Evolutionary conservation across 202 grass and related monocot species (phyloP), one percentile per base, ranked within the genome.

Genomic region (Carex arenaria): DNA sequence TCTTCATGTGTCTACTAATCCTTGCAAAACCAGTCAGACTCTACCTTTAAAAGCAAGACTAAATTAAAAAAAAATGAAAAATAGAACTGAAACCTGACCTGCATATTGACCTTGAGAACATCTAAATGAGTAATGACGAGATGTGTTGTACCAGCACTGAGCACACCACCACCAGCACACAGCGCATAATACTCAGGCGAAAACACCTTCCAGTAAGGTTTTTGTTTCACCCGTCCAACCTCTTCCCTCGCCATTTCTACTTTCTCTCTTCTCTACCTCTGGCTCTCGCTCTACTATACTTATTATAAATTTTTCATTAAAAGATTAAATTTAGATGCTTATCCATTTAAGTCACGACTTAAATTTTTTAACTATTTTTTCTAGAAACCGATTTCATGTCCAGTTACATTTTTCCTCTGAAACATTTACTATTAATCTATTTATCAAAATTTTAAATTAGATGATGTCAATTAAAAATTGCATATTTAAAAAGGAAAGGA

Each of bases 71-170:
- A 49, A 38, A 38, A 38, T 5, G 3, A 36, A 36, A 36, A 38
- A 5, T 5, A 38, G 0, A 38, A 22, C 3, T 71, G 5, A 18
- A 73, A 63, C 40, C 64, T 63, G 64, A 90, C 95, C 90, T 98
- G 92, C 95, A 98, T 98, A 85, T 98, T 93, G 79, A 98, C 92
- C 90, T 98, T 93, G 73, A 98, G 83, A 49, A 98, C 95, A 83
- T 98, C 95, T 72, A 95, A 86, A 34, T 92, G 95, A 10, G 92
- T 98, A 85, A 98, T 95, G 79, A 89, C 92, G 85, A 98, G 90
- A 85, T 98, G 95, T 14, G 95, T 95, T 55, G 92, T 79, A 82
- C 92, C 92, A 20, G 95, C 92, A 23, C 92, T 90, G 45, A 95
- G 86, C 95, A 95, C 93, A 71, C 95, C 95, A 23, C 95, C 92